Percentiles rank a stretch among this genome's conserved stretches.
Conservation (phyloP, 495 filamentous ascomycete species). For the Podospora didyma region DNA sequence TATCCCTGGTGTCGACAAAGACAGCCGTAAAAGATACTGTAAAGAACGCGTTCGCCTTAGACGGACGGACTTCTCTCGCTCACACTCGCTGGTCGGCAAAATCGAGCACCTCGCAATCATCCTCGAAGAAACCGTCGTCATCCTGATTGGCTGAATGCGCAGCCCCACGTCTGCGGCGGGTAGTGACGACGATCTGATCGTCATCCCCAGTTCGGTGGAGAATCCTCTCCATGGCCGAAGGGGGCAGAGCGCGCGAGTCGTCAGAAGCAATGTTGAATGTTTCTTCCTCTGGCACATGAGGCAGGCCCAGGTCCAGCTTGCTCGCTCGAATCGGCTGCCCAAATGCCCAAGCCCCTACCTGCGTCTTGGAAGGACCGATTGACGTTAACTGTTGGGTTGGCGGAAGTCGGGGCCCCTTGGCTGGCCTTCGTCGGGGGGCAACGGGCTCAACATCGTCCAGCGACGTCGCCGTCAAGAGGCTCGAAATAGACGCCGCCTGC, state of each 20-base stretch:
- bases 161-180: slow-evolving; percentile 60
- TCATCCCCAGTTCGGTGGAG: slow-evolving; percentile 58
- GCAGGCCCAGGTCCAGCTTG: slow-evolving; percentile 58
- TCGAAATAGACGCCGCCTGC: slow-evolving; percentile 24
- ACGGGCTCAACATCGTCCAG: slow-evolving; percentile 10
- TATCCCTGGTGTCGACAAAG: neutral
- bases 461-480: neutral
- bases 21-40: slow-evolving; percentile 5
- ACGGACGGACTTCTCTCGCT: slow-evolving; percentile 11
- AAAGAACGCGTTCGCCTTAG: neutral
- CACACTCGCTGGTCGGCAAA: slow-evolving; percentile 83
- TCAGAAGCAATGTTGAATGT: slow-evolving; percentile 45
- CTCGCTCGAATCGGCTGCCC: slow-evolving; percentile 58
- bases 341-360: slow-evolving; percentile 58
- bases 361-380: neutral
- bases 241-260: slow-evolving; percentile 48
- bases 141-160: slow-evolving; percentile 42
- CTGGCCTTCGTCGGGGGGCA: slow-evolving; percentile 9
- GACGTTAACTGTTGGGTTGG: neutral
- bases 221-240: slow-evolving; percentile 54
- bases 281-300: slow-evolving; percentile 50
- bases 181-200: slow-evolving; percentile 78
- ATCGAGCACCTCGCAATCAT: slow-evolving; percentile 89
- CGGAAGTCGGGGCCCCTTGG: slow-evolving; percentile 12
- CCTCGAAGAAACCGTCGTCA: slow-evolving; percentile 86